A percentile compares a stretch with the other conserved stretches of the same genome.
phyloP scores from a whole-genome alignment of 1,139 yeast species.

The Suhomyces anneliseae region DNA sequence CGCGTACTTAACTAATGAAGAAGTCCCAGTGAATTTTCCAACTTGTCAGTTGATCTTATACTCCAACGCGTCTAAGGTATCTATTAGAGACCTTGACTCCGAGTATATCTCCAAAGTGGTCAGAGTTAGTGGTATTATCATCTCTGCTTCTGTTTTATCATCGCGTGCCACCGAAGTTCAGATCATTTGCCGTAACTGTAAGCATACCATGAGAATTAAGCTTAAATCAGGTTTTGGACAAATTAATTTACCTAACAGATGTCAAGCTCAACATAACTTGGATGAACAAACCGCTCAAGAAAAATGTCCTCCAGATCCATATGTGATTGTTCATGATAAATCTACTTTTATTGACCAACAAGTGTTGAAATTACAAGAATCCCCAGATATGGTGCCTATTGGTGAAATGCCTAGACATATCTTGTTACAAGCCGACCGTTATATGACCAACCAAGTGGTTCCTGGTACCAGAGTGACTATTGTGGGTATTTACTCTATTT shows the following conservation, averaged over 20 bases:
- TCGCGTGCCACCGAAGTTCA: conserved; percentile 87
- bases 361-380: conserved; percentile 86
- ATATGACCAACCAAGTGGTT: conserved; percentile 82
- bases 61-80: conserved; percentile 69
- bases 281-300: conserved; percentile 51
- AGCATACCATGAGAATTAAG: conserved; percentile 68
- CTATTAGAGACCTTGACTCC: conserved; percentile 80
- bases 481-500: conserved; percentile 89
- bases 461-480: conserved; percentile 96
- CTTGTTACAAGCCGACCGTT: conserved; percentile 82
- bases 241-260: conserved; percentile 70
- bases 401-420: conserved; percentile 99
- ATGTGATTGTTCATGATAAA: conserved; percentile 88
- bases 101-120: conserved; percentile 88
- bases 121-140: conserved; percentile 88
- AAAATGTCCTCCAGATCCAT: conserved; percentile 89
- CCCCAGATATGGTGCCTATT: conserved; percentile 97
- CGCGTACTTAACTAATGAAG: conserved; percentile 58
- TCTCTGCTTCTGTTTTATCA: conserved; percentile 84
- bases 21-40: conserved; percentile 63
- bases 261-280: conserved; percentile 61
- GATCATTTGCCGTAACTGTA: conserved; percentile 84
- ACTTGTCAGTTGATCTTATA: conserved; percentile 78
- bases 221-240: conserved; percentile 81
- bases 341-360: conserved; percentile 94